A percentile compares a stretch with the other conserved stretches of the same genome.
Evolutionary conservation across 2,329 filamentous ascomycete genomes (phyloP).

Genomic region (Endoconidiophora laricicola): DNA sequence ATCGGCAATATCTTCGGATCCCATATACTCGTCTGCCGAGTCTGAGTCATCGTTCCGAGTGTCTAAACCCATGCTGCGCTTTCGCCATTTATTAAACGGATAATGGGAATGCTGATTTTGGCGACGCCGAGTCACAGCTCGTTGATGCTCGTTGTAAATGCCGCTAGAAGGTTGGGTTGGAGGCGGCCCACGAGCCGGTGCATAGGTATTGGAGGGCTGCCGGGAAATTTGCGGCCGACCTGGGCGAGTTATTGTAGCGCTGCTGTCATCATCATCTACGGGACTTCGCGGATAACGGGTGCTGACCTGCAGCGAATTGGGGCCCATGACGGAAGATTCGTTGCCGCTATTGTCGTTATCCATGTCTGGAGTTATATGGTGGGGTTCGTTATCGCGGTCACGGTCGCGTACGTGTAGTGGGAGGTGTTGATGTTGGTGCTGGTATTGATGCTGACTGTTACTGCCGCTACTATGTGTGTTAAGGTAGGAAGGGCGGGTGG

Average conservation of each 20-base stretch:
- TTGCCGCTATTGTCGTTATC: background rate
- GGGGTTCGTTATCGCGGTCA: background rate
- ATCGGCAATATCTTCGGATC: conserved; percentile 82
- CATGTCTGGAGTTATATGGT: background rate
- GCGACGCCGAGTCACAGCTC: background rate
- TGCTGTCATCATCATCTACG: background rate
- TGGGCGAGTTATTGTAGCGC: background rate
- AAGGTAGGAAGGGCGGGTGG: conserved; percentile 3
- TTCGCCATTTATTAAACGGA: conserved; percentile 1
- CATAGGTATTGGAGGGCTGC: conserved; percentile 59
- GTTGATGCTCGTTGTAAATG: conserved; percentile 1
- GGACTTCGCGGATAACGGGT: background rate
- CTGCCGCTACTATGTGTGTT: background rate
- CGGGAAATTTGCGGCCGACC: conserved; percentile 3
- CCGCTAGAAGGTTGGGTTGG: background rate
- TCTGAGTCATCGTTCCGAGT: conserved; percentile 54
- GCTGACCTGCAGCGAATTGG: background rate
- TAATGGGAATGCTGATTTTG: background rate
- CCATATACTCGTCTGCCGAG: conserved; percentile 78
- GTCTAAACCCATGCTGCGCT: conserved; percentile 70
- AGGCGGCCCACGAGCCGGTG: conserved; percentile 26
- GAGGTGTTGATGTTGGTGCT: background rate
- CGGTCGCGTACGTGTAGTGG: background rate
- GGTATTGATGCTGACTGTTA: background rate
- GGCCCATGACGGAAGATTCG: background rate